These are phyloP conservation scores for Xylariaceae sp. DNA, from an alignment of 2,329 filamentous ascomycete species.

Conservation along the genomic window DNA sequence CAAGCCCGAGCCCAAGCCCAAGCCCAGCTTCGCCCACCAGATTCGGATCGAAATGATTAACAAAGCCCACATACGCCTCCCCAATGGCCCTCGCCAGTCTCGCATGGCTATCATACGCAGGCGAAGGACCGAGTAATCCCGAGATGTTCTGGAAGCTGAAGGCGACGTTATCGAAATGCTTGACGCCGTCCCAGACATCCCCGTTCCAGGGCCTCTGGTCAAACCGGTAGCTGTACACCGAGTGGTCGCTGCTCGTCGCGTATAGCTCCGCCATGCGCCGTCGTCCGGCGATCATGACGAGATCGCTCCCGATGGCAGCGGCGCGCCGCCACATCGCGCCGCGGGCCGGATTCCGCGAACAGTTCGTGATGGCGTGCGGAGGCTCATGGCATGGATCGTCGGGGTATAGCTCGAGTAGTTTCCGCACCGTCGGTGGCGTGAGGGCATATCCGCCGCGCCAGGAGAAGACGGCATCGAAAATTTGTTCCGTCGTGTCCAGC, in stretches of 20 bases:
- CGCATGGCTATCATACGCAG: constrained; percentile 36
- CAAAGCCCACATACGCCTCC: constrained; percentile 40
- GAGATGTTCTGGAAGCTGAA: constrained; percentile 48
- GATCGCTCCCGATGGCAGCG: constrained; percentile 41
- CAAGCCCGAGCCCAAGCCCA: too few species aligned
- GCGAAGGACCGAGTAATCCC: constrained; percentile 41
- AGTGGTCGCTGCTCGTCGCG: constrained; percentile 28
- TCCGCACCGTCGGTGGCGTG: constrained; percentile 39
- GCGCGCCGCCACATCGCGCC: constrained; percentile 42
- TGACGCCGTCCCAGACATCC: constrained; percentile 36
- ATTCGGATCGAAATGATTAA: constrained; percentile 40
- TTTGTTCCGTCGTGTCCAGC: constrained; percentile 38
- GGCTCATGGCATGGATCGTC: constrained; percentile 43
- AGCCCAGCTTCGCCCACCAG: neutral
- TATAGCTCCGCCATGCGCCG: constrained; percentile 41
- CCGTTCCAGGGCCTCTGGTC: constrained; percentile 42
- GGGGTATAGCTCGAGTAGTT: constrained; percentile 43
- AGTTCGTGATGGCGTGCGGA: constrained; percentile 38
- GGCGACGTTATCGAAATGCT: constrained; percentile 44
- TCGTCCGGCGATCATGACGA: constrained; percentile 44
- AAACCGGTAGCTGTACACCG: constrained; percentile 45
- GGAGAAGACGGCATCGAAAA: constrained; percentile 37
- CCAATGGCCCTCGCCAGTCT: constrained; percentile 35
- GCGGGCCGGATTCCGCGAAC: constrained; percentile 27
- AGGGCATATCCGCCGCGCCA: constrained; percentile 43